Evolutionary conservation across 148 eudicot species (phyloP).

Genomic region (Chenopodium album): DNA sequence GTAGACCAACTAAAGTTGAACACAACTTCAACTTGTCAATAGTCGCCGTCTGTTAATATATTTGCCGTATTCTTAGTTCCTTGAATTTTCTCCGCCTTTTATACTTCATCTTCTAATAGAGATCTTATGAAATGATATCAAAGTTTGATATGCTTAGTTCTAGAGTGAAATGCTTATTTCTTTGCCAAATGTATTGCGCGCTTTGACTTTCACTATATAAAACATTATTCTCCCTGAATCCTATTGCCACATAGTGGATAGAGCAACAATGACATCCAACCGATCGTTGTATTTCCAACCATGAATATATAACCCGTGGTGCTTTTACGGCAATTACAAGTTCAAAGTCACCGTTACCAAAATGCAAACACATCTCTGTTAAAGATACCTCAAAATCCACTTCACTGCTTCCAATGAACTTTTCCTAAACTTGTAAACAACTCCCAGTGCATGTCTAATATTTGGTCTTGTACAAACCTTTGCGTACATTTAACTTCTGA

Average conservation of each 20-base stretch:
- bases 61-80: not conserved
- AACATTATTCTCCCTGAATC: not conserved
- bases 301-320: not conserved
- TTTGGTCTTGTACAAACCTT: no score
- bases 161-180: conserved; percentile 3
- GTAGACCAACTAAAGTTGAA: not conserved
- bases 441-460: no score
- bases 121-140: not conserved
- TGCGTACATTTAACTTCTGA: no score
- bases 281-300: not conserved
- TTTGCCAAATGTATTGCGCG: conserved; percentile 6
- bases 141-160: conserved; percentile 16
- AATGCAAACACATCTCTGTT: no score
- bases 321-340: no score
- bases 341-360: no score
- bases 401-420: no score
- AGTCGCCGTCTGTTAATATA: not conserved
- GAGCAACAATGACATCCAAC: not conserved
- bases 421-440: no score
- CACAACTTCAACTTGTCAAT: not conserved
- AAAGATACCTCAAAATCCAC: no score
- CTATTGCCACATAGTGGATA: conserved; percentile 16
- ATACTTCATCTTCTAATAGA: not conserved
- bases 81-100: not conserved
- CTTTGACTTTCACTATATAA: conserved; percentile 20